phyloP scores from a whole-genome alignment of 805 yeast species.

The Metschnikowia amazonensis region DNA sequence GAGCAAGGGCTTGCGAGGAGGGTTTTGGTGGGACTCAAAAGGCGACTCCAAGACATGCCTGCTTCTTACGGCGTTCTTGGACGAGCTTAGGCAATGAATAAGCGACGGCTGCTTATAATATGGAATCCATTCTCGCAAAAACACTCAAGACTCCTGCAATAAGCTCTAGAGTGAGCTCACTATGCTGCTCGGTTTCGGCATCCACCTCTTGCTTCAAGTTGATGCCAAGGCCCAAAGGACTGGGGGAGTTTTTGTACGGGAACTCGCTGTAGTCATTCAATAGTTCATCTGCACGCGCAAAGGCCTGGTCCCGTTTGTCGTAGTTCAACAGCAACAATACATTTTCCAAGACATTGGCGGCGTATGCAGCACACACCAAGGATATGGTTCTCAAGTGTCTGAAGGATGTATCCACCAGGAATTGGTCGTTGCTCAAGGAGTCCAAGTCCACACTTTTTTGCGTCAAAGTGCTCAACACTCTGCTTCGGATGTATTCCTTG shows the following conservation, averaged over 20 bases:
- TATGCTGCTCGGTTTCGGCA: conserved; percentile 49
- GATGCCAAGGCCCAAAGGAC: conserved; percentile 66
- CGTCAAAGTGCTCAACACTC: conserved; percentile 68
- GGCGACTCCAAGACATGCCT: conserved; percentile 54
- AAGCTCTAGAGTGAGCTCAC: conserved; percentile 75
- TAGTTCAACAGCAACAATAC: conserved; percentile 71
- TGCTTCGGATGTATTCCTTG: conserved; percentile 72
- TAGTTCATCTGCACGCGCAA: conserved; percentile 90
- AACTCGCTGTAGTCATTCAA: conserved; percentile 76
- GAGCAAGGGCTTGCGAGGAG: conserved; percentile 62
- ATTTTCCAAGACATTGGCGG: conserved; percentile 94
- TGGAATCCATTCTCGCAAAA: conserved; percentile 87
- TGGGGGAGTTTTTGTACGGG: conserved; percentile 61
- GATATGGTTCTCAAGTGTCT: conserved; percentile 74
- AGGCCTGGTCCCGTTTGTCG: conserved; percentile 88
- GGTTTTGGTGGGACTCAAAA: conserved; percentile 92
- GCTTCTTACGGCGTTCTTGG: conserved; percentile 38
- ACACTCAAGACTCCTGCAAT: conserved; percentile 90
- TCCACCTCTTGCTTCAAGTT: conserved; percentile 59
- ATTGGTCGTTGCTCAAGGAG: conserved; percentile 45
- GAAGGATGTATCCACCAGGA: conserved; percentile 65
- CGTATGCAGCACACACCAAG: conserved; percentile 84
- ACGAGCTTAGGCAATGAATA: conserved; percentile 3
- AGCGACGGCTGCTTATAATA: conserved; percentile 44
- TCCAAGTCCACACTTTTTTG: conserved; percentile 60